Evolutionary conservation across 1,139 yeast genomes (phyloP).

Genomic region (Groenewaldozyma auringiensis): DNA sequence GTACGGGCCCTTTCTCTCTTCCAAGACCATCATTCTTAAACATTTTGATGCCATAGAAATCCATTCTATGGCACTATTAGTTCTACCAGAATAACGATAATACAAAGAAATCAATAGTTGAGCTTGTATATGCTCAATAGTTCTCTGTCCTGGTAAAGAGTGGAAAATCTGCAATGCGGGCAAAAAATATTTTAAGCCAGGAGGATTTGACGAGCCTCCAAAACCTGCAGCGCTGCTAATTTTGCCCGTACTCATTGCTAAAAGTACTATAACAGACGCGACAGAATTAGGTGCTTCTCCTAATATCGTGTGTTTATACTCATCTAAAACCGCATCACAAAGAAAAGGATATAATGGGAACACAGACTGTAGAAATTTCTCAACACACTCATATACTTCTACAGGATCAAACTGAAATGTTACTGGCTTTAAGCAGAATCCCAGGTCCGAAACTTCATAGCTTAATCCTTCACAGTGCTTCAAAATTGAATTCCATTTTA

Average conservation of each 20-base stretch:
- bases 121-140: conserved; percentile 3
- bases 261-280: conserved; percentile 2
- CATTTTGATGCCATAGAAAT: conserved; percentile 1
- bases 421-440: too few relatives aligned
- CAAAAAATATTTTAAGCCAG: neutral
- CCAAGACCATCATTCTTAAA: neutral
- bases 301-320: neutral
- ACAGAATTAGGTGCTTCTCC: neutral
- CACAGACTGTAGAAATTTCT: neutral
- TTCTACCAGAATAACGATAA: conserved; percentile 1
- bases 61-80: conserved; percentile 1
- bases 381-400: neutral
- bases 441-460: too few relatives aligned
- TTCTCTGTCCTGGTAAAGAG: neutral
- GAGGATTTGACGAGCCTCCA: too few relatives aligned
- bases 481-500: too few relatives aligned
- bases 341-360: conserved; percentile 3
- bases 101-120: conserved; percentile 1
- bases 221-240: too few relatives aligned
- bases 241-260: too few relatives aligned
- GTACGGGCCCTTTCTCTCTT: neutral
- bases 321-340: conserved; percentile 1
- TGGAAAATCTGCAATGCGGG: conserved; percentile 1
- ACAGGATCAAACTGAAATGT: too few relatives aligned
- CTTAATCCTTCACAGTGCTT: too few relatives aligned